Base-by-base conservation (phyloP, 2,329 filamentous ascomycete species). In the Pyricularia pennisetigena region DNA sequence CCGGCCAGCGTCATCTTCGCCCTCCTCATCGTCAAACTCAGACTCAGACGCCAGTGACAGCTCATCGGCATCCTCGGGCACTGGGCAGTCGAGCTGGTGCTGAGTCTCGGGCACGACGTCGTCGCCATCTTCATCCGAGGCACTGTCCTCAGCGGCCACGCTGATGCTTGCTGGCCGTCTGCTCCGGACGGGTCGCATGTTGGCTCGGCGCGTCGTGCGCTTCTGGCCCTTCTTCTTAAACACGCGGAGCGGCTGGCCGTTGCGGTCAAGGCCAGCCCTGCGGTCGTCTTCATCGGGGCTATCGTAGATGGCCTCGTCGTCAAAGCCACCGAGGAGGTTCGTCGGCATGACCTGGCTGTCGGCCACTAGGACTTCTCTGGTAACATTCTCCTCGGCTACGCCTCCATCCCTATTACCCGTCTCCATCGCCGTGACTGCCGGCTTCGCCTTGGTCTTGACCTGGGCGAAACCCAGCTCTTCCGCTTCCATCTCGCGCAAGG, bases 151-250 rank as follows among this genome's bases (percentile, higher is more conserved):
- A 0, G 69, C 72, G 8, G 72, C 72, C 3, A 68, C 74, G 3
- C 76, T 9, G 16, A 30, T 65, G 29, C 20, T 74, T 20, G 76
- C 71, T 26, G 84, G 82, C 54, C 87, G 82, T 73, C 83, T 84
- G 7, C 76, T 75, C 68, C 80, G 76, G 0, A 78, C 83, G 1
- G 86, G 86, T 70, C 79, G 82, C 80, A 90, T 91, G 69, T 88
- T 93, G 68, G 86, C 83, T 65, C 83, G 81, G 70, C 88, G 83
- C 3, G 92, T 94, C 68, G 91, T 92, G 70, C 92, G 83, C 81
- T 95, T 95, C 75, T 91, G 85, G 0, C 91, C 91, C 80, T 91
- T 92, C 84, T 95, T 95, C 82, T 94, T 94, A 81, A 85, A 94
- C 1, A 86, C 78, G 68, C 83, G 86, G 54, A 88, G 76, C 2